phyloP scores from a whole-genome alignment of 805 yeast genomes.

The Saccharomycopsis sp. region DNA sequence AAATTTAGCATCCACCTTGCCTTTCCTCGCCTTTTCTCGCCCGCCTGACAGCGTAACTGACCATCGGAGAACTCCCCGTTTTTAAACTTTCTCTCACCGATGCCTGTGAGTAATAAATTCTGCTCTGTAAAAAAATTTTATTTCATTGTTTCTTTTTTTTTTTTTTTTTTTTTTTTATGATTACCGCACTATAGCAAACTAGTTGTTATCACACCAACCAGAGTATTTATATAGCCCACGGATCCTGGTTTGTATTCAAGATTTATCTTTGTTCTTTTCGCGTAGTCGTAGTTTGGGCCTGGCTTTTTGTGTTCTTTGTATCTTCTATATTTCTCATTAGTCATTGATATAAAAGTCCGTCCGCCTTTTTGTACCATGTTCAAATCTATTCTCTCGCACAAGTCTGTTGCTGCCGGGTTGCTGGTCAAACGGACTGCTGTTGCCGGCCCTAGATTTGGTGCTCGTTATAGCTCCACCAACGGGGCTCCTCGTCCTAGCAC shows the following conservation, averaged over 20 bases:
- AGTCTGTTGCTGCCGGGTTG: neutral
- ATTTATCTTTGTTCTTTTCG: neutral
- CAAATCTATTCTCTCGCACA: neutral
- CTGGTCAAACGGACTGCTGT: neutral
- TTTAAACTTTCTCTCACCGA: neutral
- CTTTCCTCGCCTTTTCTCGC: no score
- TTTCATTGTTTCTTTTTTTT: neutral
- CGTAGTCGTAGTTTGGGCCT: neutral
- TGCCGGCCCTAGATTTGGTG: neutral
- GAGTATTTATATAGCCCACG: neutral
- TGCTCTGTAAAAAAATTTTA: neutral
- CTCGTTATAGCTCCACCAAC: neutral
- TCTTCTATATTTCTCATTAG: conserved; percentile 8
- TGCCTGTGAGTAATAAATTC: neutral
- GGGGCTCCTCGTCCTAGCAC: neutral
- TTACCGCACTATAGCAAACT: neutral
- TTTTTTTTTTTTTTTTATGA: neutral
- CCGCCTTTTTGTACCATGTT: neutral
- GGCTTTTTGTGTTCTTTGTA: neutral
- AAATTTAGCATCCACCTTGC: no score
- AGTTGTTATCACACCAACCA: neutral
- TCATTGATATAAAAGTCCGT: conserved; percentile 1
- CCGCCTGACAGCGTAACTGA: neutral
- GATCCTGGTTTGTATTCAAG: neutral
- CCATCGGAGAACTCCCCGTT: neutral